phyloP scores from a whole-genome alignment of 2,329 filamentous ascomycete species.

The Bipolaris gigantea region DNA sequence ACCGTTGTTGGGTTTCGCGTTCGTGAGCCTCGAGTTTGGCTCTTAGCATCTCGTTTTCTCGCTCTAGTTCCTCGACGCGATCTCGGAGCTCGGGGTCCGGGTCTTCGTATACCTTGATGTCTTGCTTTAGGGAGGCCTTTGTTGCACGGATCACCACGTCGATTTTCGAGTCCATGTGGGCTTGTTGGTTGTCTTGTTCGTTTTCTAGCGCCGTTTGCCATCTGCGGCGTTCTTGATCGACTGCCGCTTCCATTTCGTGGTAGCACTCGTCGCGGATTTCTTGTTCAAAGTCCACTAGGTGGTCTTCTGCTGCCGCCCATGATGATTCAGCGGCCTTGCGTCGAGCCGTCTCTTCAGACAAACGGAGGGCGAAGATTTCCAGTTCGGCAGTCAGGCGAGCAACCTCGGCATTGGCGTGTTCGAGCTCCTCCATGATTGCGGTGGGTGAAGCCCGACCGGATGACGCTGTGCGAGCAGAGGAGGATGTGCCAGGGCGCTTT shows the following conservation, averaged over 20 bases:
- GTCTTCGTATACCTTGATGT: constrained; percentile 50
- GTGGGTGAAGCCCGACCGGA: constrained; percentile 53
- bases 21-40: constrained; percentile 46
- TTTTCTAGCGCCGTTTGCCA: constrained; percentile 79
- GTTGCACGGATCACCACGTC: constrained; percentile 67
- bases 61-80: constrained; percentile 46
- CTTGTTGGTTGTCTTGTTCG: constrained; percentile 76
- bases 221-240: constrained; percentile 74
- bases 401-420: constrained; percentile 79
- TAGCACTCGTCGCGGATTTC: constrained; percentile 88
- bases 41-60: constrained; percentile 48
- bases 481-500: constrained; percentile 36
- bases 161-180: constrained; percentile 85
- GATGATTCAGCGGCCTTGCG: constrained; percentile 73
- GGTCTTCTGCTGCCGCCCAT: constrained; percentile 65
- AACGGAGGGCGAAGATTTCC: constrained; percentile 69
- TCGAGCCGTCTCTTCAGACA: constrained; percentile 70
- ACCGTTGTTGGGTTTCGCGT: constrained; percentile 42
- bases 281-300: constrained; percentile 76
- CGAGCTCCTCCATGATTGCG: constrained; percentile 66
- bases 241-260: constrained; percentile 76
- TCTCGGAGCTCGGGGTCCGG: constrained; percentile 43
- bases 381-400: constrained; percentile 76
- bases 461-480: constrained; percentile 35
- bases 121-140: constrained; percentile 43